phyloP scores from a whole-genome alignment of 768 basidiomycete genomes.

The Podaxis pistillaris region DNA sequence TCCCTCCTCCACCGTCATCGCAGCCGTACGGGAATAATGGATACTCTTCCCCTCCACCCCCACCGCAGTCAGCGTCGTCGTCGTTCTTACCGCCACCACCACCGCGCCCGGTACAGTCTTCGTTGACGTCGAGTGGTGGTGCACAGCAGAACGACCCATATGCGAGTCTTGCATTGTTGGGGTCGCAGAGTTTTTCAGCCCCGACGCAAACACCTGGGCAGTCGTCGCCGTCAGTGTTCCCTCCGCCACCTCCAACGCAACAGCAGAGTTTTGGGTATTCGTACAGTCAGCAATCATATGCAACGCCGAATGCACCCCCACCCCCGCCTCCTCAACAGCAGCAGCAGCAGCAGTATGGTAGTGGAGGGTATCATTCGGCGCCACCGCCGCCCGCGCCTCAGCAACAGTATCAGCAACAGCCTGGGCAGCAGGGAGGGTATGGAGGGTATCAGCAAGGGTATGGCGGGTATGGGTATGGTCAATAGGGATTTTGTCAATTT shows the following conservation, averaged over 20 bases:
- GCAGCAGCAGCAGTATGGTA: constrained; percentile 20
- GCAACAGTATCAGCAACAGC: constrained; percentile 14
- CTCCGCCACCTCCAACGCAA: constrained; percentile 22
- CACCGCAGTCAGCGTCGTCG: background rate
- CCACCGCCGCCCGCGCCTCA: constrained; percentile 22
- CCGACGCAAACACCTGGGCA: constrained; percentile 6
- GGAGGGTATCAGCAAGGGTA: constrained; percentile 26
- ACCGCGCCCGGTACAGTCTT: constrained; percentile 22
- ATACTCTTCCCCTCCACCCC: constrained; percentile 12
- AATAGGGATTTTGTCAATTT: background rate
- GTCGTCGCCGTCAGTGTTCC: constrained; percentile 16
- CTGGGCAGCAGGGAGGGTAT: constrained; percentile 16
- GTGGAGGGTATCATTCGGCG: constrained; percentile 17
- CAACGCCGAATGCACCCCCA: constrained; percentile 21
- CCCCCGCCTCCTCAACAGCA: constrained; percentile 22
- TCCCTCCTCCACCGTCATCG: constrained; percentile 33
- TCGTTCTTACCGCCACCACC: constrained; percentile 19
- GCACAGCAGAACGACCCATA: constrained; percentile 35
- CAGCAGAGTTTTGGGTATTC: constrained; percentile 19
- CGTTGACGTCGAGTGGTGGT: constrained; percentile 16
- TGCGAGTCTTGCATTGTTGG: constrained; percentile 35
- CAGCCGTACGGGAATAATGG: constrained; percentile 18
- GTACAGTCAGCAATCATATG: constrained; percentile 16
- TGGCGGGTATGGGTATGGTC: constrained; percentile 18
- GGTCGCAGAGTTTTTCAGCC: constrained; percentile 6